Percentiles rank a stretch among this genome's conserved stretches.
Conservation (phyloP, 1,284 basidiomycete species). For the Xanthoconium separans region DNA sequence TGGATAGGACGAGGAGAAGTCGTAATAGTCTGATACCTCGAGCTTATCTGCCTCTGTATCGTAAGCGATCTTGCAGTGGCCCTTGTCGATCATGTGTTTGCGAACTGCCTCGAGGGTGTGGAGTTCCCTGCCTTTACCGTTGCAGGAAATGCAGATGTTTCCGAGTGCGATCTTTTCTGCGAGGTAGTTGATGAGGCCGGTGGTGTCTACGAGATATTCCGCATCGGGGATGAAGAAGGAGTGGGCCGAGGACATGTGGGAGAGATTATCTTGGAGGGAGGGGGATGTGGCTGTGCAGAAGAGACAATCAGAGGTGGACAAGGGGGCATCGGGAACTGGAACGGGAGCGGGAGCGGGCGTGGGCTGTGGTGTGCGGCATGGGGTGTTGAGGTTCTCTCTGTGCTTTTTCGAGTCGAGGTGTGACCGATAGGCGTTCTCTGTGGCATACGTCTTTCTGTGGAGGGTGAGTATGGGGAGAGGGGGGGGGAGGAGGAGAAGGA, state of each 20-base stretch:
- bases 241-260: slow-evolving; percentile 87
- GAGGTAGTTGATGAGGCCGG: slow-evolving; percentile 84
- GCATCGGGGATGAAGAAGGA: slow-evolving; percentile 97
- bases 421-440: slow-evolving; percentile 86
- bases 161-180: slow-evolving; percentile 93
- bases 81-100: slow-evolving; percentile 93
- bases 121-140: slow-evolving; percentile 76
- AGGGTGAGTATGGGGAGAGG: neutral
- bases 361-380: slow-evolving; percentile 15
- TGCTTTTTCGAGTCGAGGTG: slow-evolving; percentile 92
- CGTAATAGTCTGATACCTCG: slow-evolving; percentile 93
- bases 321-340: slow-evolving; percentile 44
- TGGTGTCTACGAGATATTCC: slow-evolving; percentile 84
- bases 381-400: slow-evolving; percentile 73
- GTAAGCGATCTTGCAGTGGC: slow-evolving; percentile 96
- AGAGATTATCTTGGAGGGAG: slow-evolving; percentile 67
- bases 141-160: slow-evolving; percentile 93
- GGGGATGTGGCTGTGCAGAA: slow-evolving; percentile 72
- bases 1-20: slow-evolving; percentile 84
- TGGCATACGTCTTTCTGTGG: slow-evolving; percentile 83
- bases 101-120: slow-evolving; percentile 80
- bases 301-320: slow-evolving; percentile 67
- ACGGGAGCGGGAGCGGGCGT: slow-evolving; percentile 25
- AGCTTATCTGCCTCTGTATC: slow-evolving; percentile 78
- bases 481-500: neutral